phyloP scores from a whole-genome alignment of 2,329 filamentous ascomycete species.

The Podosphaera fusca region DNA sequence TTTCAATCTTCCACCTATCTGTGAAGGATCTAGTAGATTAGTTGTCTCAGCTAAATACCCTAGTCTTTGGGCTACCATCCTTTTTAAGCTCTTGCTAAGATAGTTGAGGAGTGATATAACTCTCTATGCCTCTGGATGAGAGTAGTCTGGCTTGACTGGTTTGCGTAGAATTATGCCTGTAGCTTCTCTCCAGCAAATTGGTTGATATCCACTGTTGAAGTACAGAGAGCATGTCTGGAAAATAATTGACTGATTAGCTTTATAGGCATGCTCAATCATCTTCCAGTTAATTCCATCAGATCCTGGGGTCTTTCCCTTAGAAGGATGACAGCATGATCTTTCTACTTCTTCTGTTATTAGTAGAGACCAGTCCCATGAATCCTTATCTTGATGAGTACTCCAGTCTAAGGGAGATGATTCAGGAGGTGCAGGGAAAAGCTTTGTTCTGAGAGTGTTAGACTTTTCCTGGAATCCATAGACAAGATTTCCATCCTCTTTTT shows the following conservation, averaged over 20 bases:
- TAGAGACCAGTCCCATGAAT: background rate
- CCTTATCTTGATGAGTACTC: background rate
- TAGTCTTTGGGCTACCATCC: background rate
- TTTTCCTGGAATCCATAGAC: background rate
- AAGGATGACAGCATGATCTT: background rate
- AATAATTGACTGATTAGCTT: background rate
- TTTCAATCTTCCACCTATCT: background rate
- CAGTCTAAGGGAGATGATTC: background rate
- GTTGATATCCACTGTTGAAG: constrained; percentile 1
- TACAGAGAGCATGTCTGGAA: background rate
- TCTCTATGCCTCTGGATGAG: background rate
- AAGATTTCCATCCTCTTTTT: background rate
- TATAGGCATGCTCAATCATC: background rate
- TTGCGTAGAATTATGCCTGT: background rate
- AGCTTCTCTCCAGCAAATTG: constrained; percentile 1
- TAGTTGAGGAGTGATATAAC: constrained; percentile 1
- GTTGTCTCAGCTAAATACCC: background rate
- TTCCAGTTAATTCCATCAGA: background rate
- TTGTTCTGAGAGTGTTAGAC: background rate
- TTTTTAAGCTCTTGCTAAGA: background rate
- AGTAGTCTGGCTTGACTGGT: background rate
- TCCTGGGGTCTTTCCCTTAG: constrained; percentile 1
- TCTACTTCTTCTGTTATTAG: background rate
- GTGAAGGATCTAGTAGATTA: background rate
- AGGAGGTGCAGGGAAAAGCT: background rate